Conservation (phyloP, 352 stramenopile genomes). For the Pythium brachiatum region DNA sequence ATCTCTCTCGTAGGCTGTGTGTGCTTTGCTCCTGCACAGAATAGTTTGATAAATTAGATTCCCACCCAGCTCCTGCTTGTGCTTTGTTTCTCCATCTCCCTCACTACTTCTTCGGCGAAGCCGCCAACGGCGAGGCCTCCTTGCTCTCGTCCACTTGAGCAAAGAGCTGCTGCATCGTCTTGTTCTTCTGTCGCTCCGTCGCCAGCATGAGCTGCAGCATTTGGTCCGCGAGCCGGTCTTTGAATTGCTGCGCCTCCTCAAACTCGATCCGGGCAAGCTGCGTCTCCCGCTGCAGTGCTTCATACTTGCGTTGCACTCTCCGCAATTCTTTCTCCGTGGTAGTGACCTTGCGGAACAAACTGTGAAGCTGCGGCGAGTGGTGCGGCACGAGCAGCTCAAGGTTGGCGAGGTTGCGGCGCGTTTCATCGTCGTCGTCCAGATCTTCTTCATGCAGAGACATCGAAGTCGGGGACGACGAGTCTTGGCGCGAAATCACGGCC, state of each 20-base stretch:
- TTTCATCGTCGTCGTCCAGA: conserved; percentile 45
- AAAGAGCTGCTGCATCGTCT: conserved; percentile 75
- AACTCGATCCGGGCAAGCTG: conserved; percentile 67
- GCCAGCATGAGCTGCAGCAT: conserved; percentile 70
- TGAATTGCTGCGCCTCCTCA: conserved; percentile 72
- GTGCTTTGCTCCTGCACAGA: conserved; percentile 13
- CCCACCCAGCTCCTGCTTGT: conserved; percentile 8
- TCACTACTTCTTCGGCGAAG: neutral
- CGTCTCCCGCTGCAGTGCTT: conserved; percentile 35
- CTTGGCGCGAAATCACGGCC: conserved; percentile 16
- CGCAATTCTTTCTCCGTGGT: conserved; percentile 43
- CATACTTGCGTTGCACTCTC: conserved; percentile 33
- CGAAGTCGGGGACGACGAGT: conserved; percentile 18
- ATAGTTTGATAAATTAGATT: conserved; percentile 38
- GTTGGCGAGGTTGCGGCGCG: conserved; percentile 44
- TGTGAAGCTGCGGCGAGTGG: conserved; percentile 43
- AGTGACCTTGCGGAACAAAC: conserved; percentile 46
- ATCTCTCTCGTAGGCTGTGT: conserved; percentile 3
- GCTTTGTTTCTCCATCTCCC: too few species aligned
- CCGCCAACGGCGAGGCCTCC: neutral
- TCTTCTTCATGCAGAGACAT: conserved; percentile 29
- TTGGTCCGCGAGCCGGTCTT: conserved; percentile 71
- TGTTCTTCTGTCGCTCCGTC: conserved; percentile 68
- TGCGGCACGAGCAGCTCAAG: conserved; percentile 66
- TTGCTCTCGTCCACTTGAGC: conserved; percentile 43